These are phyloP conservation scores for Iris pallida DNA, from an alignment of 116 monocot species.

Conservation along the genomic window DNA sequence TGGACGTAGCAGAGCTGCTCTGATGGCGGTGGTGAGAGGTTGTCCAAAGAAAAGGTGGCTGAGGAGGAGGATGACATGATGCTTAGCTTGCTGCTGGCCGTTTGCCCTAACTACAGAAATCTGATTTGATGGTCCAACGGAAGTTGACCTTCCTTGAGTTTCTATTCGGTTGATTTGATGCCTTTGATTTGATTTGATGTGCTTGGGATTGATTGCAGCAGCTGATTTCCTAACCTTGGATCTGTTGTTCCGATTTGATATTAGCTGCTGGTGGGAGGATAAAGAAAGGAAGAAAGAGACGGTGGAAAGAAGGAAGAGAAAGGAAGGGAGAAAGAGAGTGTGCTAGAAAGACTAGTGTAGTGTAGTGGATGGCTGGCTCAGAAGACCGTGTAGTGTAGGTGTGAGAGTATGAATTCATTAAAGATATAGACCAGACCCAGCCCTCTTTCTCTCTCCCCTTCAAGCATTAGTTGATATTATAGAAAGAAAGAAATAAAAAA, in stretches of 20 bases:
- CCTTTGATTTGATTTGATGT: conserved; percentile 51
- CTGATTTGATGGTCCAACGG: conserved; percentile 32
- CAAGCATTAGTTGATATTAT: neutral
- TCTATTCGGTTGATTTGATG: conserved; percentile 42
- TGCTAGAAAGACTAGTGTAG: neutral
- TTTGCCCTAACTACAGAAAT: neutral
- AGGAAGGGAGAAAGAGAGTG: conserved; percentile 12
- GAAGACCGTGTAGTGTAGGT: neutral
- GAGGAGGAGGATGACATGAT: conserved; percentile 75
- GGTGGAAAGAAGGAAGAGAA: conserved; percentile 2
- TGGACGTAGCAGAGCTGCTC: conserved; percentile 99
- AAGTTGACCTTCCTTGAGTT: conserved; percentile 25
- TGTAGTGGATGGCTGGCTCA: too few species aligned
- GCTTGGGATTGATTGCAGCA: conserved; percentile 33
- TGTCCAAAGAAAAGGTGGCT: conserved; percentile 71
- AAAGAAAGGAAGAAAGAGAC: conserved; percentile 1
- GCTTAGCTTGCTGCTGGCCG: neutral
- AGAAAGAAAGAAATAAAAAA: too few species aligned
- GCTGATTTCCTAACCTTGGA: conserved; percentile 51
- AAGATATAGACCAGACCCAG: neutral
- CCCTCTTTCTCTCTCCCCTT: neutral
- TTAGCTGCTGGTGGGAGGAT: neutral
- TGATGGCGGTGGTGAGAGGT: conserved; percentile 69
- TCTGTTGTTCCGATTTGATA: conserved; percentile 49
- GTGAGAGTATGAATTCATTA: neutral